Conservation (phyloP, 495 filamentous ascomycete species). For the Entonaema liquescens region DNA sequence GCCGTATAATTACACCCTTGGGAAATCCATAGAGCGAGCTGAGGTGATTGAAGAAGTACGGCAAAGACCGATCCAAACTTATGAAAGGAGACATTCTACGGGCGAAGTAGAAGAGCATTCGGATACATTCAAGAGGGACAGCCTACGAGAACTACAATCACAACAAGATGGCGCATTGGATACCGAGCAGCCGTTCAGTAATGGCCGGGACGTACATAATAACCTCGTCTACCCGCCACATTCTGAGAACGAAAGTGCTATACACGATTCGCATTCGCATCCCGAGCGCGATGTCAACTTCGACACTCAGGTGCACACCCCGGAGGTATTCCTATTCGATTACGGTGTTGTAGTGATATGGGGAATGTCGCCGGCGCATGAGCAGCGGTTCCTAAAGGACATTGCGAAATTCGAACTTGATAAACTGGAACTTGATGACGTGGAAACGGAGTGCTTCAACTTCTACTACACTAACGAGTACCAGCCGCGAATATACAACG, state of each 20-base stretch:
- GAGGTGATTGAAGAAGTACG: constrained; percentile 47
- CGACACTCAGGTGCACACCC: constrained; percentile 82
- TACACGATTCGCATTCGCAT: constrained; percentile 38
- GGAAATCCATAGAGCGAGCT: constrained; percentile 47
- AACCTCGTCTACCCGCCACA: constrained; percentile 40
- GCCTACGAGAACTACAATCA: constrained; percentile 31
- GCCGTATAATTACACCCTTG: constrained; percentile 76
- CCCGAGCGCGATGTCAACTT: constrained; percentile 57
- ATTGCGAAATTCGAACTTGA: constrained; percentile 95
- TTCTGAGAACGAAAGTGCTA: constrained; percentile 37
- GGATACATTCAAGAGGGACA: constrained; percentile 38
- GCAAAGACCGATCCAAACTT: constrained; percentile 51
- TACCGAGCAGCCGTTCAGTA: constrained; percentile 23
- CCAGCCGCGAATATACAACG: constrained; percentile 97
- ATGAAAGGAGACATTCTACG: constrained; percentile 70
- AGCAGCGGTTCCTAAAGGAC: constrained; percentile 88
- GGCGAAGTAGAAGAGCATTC: constrained; percentile 45
- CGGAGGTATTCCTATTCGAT: constrained; percentile 94
- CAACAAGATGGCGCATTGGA: constrained; percentile 31
- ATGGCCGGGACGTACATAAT: constrained; percentile 43
- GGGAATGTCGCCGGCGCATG: constrained; percentile 90
- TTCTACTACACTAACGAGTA: constrained; percentile 99
- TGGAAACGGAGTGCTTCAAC: constrained; percentile 97
- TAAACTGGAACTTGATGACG: constrained; percentile 84
- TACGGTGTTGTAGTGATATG: constrained; percentile 99